phyloP scores from a whole-genome alignment of 208 protist species.

The Wallacemonas sp. region DNA sequence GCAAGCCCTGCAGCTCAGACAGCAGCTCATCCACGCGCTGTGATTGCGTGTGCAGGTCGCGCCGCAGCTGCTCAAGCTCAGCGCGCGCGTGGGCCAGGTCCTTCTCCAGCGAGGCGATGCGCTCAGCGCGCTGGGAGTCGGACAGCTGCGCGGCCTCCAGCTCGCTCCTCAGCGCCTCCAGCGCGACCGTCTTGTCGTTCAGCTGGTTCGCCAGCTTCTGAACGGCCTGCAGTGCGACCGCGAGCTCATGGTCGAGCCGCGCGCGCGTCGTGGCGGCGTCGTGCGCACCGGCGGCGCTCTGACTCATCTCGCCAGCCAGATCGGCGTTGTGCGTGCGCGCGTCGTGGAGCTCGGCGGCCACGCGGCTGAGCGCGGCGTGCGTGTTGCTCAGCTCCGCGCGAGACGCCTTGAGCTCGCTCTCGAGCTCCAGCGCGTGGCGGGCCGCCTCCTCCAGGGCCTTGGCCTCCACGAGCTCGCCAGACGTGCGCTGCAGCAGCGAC shows the following conservation, averaged over 20 bases:
- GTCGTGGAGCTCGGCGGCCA: conserved; percentile 10
- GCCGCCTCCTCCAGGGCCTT: conserved; percentile 17
- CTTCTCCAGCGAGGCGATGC: neutral
- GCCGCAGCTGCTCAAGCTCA: conserved; percentile 23
- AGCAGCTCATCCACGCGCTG: neutral
- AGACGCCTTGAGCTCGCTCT: conserved; percentile 8
- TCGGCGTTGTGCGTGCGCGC: neutral
- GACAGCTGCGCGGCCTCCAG: conserved; percentile 20
- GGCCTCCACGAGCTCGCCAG: conserved; percentile 13
- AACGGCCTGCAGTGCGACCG: conserved; percentile 5
- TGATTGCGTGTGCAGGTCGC: neutral
- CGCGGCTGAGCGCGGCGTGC: neutral
- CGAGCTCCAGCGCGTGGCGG: conserved; percentile 20
- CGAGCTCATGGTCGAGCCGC: conserved; percentile 14
- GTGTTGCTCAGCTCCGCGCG: conserved; percentile 4
- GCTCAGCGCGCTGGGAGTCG: conserved; percentile 3
- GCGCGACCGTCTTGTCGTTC: conserved; percentile 1
- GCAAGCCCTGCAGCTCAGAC: neutral
- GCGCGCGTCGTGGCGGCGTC: neutral
- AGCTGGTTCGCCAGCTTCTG: conserved; percentile 10
- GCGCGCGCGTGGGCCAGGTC: conserved; percentile 26
- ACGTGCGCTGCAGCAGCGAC: neutral
- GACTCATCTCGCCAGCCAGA: conserved; percentile 5
- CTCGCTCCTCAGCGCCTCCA: conserved; percentile 13
- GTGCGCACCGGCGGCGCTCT: neutral